A percentile compares a stretch with the other conserved stretches of the same genome.
phyloP scores from a whole-genome alignment of 768 basidiomycete genomes.

The Leccinum imitatum region DNA sequence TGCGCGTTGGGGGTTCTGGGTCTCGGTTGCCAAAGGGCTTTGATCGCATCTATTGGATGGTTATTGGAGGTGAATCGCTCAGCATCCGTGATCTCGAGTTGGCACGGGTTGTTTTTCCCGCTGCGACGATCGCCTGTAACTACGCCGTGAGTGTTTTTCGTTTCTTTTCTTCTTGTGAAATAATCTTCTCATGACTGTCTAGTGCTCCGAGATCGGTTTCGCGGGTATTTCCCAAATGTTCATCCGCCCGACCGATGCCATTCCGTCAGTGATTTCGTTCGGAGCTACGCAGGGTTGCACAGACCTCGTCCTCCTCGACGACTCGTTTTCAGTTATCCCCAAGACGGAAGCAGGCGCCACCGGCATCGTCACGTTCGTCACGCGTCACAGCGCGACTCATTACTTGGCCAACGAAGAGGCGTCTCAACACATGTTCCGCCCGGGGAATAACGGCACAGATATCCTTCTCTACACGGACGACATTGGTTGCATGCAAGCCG shows the following conservation, averaged over 20 bases:
- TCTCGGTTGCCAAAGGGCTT: conserved; percentile 21
- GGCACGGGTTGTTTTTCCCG: conserved; percentile 25
- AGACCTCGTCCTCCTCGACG: conserved; percentile 29
- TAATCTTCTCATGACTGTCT: neutral
- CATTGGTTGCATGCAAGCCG: conserved; percentile 27
- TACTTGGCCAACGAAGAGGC: conserved; percentile 30
- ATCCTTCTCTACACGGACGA: conserved; percentile 32
- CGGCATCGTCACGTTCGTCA: conserved; percentile 30
- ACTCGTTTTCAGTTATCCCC: conserved; percentile 23
- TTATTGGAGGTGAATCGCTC: conserved; percentile 32
- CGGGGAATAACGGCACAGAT: conserved; percentile 20
- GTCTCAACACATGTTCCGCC: conserved; percentile 30
- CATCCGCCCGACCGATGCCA: conserved; percentile 23
- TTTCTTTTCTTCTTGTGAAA: no score
- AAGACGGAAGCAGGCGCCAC: conserved; percentile 22
- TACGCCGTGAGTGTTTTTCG: conserved; percentile 24
- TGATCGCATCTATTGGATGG: conserved; percentile 33
- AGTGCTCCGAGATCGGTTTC: conserved; percentile 34
- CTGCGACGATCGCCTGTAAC: conserved; percentile 31
- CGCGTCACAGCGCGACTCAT: conserved; percentile 27
- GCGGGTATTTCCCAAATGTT: conserved; percentile 34
- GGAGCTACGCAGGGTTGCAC: conserved; percentile 29
- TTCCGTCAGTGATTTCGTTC: conserved; percentile 29
- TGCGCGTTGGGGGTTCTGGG: conserved; percentile 17
- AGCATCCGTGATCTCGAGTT: conserved; percentile 27